Percentiles rank a stretch among this genome's conserved stretches.
These are phyloP conservation scores for Phytophthora capsici DNA, from an alignment of 352 stramenopile species.

Conservation along the genomic window DNA sequence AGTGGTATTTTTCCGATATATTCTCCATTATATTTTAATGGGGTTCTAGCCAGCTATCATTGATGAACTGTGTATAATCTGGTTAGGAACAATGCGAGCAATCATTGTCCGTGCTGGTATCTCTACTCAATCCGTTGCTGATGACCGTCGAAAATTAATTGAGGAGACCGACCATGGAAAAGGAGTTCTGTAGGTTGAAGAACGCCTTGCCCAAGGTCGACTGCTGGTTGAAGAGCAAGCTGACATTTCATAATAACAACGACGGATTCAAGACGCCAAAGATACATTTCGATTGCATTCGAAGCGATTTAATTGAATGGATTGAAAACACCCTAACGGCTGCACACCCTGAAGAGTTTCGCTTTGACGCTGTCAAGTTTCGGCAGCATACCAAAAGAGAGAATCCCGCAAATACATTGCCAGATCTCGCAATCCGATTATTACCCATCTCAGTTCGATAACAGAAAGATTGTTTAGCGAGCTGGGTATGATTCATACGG, in stretches of 20 bases:
- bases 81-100: not conserved
- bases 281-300: slow-evolving; percentile 1
- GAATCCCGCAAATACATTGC: not conserved
- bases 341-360: not conserved
- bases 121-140: not conserved
- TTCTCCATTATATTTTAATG: not conserved
- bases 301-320: slow-evolving; percentile 3
- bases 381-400: not conserved
- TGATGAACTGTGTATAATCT: not conserved
- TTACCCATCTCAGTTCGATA: not conserved
- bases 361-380: not conserved
- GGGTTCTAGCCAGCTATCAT: not conserved
- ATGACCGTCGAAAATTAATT: not conserved
- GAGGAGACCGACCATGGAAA: not conserved
- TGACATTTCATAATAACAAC: not conserved
- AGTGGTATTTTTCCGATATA: slow-evolving; percentile 1
- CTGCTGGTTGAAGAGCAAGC: not conserved
- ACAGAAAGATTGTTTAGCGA: slow-evolving; percentile 1
- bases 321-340: not conserved
- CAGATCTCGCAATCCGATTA: not conserved
- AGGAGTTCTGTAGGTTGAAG: not conserved
- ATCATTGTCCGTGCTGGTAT: not conserved
- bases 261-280: not conserved
- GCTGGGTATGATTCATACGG: too few species aligned
- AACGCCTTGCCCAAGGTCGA: too few species aligned